Percentiles rank a stretch among this genome's conserved stretches.
These are phyloP conservation scores for Rosa multiflora DNA, from an alignment of 306 rosid genomes.

Conservation along the genomic window DNA sequence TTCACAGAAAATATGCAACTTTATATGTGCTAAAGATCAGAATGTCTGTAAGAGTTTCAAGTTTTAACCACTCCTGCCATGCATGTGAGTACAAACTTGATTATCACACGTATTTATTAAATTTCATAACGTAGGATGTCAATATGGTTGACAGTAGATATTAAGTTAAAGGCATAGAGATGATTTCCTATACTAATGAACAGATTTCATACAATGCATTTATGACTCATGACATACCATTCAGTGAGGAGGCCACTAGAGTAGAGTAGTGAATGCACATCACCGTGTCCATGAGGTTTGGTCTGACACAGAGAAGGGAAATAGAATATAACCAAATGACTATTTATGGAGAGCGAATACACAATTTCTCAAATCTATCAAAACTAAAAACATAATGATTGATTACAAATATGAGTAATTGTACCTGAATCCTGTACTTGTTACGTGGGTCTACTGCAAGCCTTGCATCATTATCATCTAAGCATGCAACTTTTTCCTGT, in stretches of 20 bases:
- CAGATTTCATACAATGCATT: conserved; percentile 21
- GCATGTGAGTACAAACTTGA: neutral
- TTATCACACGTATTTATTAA: neutral
- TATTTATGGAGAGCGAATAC: neutral
- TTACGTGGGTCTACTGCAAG: conserved; percentile 78
- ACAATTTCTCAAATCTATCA: neutral
- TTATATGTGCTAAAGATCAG: neutral
- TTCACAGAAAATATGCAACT: neutral
- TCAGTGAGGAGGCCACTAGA: conserved; percentile 82
- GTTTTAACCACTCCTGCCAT: neutral
- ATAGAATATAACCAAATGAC: neutral
- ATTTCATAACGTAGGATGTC: neutral
- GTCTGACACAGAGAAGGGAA: conserved; percentile 53
- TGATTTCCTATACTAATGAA: conserved; percentile 4
- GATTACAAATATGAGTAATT: conserved; percentile 11
- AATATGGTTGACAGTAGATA: neutral
- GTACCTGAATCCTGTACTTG: conserved; percentile 90
- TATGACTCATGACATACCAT: conserved; percentile 55
- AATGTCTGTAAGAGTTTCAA: neutral
- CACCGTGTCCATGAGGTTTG: conserved; percentile 99
- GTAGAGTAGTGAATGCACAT: conserved; percentile 90
- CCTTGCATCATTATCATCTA: conserved; percentile 91
- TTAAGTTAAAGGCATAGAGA: neutral
- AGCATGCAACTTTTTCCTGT: conserved; percentile 98
- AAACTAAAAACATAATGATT: neutral